Evolutionary conservation across 2,329 filamentous ascomycete genomes (phyloP).

Genomic region (Hypoxylon sp.): DNA sequence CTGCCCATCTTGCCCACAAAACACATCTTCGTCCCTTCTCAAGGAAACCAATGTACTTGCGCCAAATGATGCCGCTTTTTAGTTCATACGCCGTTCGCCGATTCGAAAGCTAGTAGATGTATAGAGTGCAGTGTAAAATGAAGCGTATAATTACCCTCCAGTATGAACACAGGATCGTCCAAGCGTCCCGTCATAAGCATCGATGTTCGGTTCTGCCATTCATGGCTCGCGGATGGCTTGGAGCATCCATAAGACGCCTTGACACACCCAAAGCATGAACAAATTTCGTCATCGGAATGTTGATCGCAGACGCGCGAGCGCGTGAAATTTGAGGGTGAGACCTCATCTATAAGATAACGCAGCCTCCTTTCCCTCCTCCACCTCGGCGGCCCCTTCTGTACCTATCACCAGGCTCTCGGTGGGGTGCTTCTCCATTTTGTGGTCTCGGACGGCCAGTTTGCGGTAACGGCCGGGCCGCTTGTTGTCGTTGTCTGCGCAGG

Average conservation of each 20-base stretch:
- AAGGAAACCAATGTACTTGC: conserved; percentile 52
- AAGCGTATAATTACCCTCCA: conserved; percentile 48
- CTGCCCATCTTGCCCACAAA: conserved; percentile 49
- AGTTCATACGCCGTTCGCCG: conserved; percentile 62
- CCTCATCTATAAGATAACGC: conserved; percentile 60
- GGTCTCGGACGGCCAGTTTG: conserved; percentile 45
- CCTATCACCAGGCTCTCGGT: conserved; percentile 41
- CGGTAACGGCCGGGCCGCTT: conserved; percentile 60
- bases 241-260: conserved; percentile 24
- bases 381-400: conserved; percentile 54
- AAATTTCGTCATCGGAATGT: conserved; percentile 47
- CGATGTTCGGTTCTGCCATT: conserved; percentile 37
- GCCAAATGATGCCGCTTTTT: conserved; percentile 56
- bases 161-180: conserved; percentile 49
- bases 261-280: conserved; percentile 42
- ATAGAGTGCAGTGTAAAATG: conserved; percentile 52
- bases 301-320: conserved; percentile 46
- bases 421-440: conserved; percentile 48
- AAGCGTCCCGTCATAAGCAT: conserved; percentile 35
- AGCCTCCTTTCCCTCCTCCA: conserved; percentile 51
- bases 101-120: conserved; percentile 54
- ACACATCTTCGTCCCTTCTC: conserved; percentile 48
- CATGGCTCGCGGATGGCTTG: conserved; percentile 16
- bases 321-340: conserved; percentile 36
- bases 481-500: conserved; percentile 84